Evolutionary conservation across 305 asterid genomes (phyloP).

Genomic region (Solanum hybrid): DNA sequence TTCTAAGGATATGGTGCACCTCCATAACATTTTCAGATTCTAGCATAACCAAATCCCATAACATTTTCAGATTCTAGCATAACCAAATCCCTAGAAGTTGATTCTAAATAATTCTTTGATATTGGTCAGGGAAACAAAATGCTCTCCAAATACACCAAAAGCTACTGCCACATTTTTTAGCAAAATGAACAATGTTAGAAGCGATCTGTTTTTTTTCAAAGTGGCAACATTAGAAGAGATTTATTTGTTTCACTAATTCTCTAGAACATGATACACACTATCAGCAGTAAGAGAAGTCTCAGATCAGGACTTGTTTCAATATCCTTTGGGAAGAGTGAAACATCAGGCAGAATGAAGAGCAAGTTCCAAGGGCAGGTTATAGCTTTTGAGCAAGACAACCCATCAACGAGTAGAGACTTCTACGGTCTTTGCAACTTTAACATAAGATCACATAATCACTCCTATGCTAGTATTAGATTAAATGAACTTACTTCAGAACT

Average conservation of each 20-base stretch:
- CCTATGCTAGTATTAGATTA: neutral
- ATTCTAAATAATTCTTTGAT: neutral
- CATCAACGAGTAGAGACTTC: neutral
- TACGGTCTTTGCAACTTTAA: neutral
- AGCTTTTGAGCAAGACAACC: neutral
- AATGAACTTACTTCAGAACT: slow-evolving; percentile 67
- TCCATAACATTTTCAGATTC: neutral
- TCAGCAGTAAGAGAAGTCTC: neutral
- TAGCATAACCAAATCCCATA: neutral
- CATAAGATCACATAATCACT: neutral
- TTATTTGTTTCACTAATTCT: neutral
- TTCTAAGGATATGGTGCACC: neutral
- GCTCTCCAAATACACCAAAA: neutral
- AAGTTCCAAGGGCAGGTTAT: neutral
- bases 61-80: neutral
- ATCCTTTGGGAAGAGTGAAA: neutral
- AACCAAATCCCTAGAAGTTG: neutral
- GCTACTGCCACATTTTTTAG: neutral
- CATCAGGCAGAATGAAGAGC: neutral
- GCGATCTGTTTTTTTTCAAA: neutral
- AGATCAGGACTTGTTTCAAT: neutral
- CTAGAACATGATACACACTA: neutral
- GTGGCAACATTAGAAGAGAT: neutral
- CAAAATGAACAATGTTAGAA: neutral
- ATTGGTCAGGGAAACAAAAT: neutral